These are phyloP conservation scores for Boletus pseudo-olivaceus DNA, from an alignment of 768 basidiomycete species.

Conservation along the genomic window DNA sequence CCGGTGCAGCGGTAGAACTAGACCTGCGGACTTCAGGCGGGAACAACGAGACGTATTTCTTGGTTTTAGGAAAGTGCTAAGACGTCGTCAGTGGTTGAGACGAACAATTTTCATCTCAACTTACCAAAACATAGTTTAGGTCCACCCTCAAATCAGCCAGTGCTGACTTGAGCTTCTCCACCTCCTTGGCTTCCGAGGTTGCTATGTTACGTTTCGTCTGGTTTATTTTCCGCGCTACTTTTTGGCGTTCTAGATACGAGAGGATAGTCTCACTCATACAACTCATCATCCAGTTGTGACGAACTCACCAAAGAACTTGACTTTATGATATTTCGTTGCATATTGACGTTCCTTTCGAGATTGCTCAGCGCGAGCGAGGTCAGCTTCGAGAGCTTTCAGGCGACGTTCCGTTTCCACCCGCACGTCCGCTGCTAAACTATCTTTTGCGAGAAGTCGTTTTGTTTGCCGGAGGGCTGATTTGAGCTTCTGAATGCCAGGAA, in stretches of 20 bases:
- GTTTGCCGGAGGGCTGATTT: constrained; percentile 85
- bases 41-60: constrained; percentile 90
- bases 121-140: constrained; percentile 84
- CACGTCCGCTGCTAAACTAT: constrained; percentile 80
- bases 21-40: constrained; percentile 53
- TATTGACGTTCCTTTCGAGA: constrained; percentile 68
- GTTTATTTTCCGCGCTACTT: constrained; percentile 72
- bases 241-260: constrained; percentile 68
- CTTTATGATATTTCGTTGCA: constrained; percentile 78
- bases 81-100: background rate
- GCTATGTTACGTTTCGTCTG: constrained; percentile 58
- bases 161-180: constrained; percentile 41
- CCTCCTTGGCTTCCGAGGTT: constrained; percentile 34
- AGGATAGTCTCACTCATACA: background rate
- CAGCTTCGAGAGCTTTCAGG: constrained; percentile 68
- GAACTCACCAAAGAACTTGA: constrained; percentile 90
- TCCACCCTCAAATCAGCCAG: constrained; percentile 74
- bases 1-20: constrained; percentile 6
- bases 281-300: background rate
- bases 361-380: constrained; percentile 61
- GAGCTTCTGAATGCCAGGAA: constrained; percentile 78
- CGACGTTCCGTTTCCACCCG: constrained; percentile 79
- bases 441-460: constrained; percentile 78
- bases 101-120: background rate
- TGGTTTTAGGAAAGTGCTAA: constrained; percentile 79